Base-by-base conservation (phyloP, 2,329 filamentous ascomycete species). In the Allantophomopsis cytisporea region DNA sequence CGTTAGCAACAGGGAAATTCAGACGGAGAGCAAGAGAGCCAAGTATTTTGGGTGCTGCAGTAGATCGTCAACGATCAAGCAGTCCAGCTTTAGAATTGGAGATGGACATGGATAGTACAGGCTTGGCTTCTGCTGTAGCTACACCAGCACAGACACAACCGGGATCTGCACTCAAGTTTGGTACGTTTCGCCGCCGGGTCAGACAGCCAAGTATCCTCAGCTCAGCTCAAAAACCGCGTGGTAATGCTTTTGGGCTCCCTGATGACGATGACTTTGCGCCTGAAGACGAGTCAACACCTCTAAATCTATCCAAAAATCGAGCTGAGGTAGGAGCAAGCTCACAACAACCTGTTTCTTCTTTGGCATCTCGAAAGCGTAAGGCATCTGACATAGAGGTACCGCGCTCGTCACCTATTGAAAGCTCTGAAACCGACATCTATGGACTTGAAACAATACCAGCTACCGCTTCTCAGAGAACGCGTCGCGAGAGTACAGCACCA, bases 241-340 rank as follows among this genome's bases (percentile, higher is more conserved):
- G 54, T 51, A 20, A 60, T 59, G 37, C 45, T 23, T 45, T 46
- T 31, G 46, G 51, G 4, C 64, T 70, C 20, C 65, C 71, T 41
- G 48, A 53, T 11, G 52, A 52, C 23, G 65, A 71, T 16, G 67
- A 71, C 47, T 80, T 74, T 51, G 68, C 63, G 38, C 79, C 69
- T 0, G 76, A 83, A 41, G 76, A 75, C 20, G 77, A 82, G 58
- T 80, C 77, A 13, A 84, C 80, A 6, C 79, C 80, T 3, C 51
- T 80, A 18, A 70, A 74, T 42, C 58, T 68, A 15, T 60, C 61
- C 30, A 68, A 62, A 43, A 60, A 58, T 32, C 55, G 55, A n/a
- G 50, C 54, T 21, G 43, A 44, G 35, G 54, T 45, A 16, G 45
- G 36, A 32, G 40, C 42, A 40, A 40, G 45, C 35, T 43, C 47